Percentiles rank a stretch among this genome's conserved stretches.
Conservation (phyloP, 768 basidiomycete genomes). For the Leucosporidium scottii region DNA sequence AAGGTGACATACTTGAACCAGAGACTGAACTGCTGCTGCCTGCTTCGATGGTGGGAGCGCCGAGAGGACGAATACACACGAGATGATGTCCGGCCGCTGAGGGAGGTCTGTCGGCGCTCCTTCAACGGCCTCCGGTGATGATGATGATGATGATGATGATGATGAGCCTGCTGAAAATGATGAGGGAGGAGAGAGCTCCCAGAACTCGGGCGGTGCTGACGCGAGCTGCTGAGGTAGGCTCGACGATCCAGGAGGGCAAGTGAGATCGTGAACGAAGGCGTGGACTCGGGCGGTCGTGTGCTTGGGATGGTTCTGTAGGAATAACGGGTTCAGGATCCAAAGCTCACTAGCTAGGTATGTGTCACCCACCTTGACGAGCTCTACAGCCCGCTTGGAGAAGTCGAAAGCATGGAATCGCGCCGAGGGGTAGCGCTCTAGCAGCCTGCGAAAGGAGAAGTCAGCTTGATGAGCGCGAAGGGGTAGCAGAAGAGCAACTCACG, state of each 20-base stretch:
- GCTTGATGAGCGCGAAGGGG: neutral
- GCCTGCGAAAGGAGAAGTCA: neutral
- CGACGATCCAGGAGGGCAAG: neutral
- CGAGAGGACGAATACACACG: conserved; percentile 27
- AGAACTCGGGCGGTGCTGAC: neutral
- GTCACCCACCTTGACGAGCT: conserved; percentile 20
- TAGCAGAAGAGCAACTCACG: conserved; percentile 14
- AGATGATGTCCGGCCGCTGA: conserved; percentile 18
- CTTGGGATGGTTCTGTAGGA: conserved; percentile 8
- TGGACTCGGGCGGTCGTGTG: conserved; percentile 11
- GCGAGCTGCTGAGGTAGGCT: conserved; percentile 3
- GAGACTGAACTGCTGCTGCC: conserved; percentile 8
- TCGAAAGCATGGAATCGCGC: conserved; percentile 23
- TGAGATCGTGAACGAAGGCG: conserved; percentile 31
- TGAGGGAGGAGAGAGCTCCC: neutral
- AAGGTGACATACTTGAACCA: conserved; percentile 9
- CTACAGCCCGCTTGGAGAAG: conserved; percentile 26
- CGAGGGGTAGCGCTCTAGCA: conserved; percentile 24
- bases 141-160: neutral
- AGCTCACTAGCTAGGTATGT: too few relatives aligned
- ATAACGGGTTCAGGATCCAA: too few relatives aligned
- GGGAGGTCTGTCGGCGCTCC: neutral
- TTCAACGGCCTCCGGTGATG: too few relatives aligned
- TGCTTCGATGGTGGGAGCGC: conserved; percentile 20
- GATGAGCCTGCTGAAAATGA: neutral